Base-by-base conservation (phyloP, 805 yeast species). In the Wickerhamomyces strasburgensis region DNA sequence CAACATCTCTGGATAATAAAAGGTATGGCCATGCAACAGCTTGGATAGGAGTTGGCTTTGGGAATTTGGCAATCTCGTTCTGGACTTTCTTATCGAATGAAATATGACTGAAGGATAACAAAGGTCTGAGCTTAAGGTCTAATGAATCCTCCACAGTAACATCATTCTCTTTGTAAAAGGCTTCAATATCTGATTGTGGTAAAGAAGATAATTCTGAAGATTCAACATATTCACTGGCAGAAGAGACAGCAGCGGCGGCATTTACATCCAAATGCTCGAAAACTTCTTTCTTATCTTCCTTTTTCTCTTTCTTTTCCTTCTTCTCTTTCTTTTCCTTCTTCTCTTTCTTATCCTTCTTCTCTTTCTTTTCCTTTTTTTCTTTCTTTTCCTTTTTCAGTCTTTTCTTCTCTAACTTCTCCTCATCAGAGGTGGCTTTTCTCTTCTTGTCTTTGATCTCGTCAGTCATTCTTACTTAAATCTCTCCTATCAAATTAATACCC, bases 31-130 rank as follows among this genome's bases (percentile, higher is more conserved):
- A 93, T 7, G 97, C 75, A 31, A 78, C 86, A 23, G 96, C 75
- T 67, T 90, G 98, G 51, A 90, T 90, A 26, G 98, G 98, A 6
- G 98, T 89, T 37, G 98, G 99, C 51, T 78, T 80, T 13, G 86
- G 82, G 66, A 85, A 93, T 51, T 79, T 76, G 27, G 76, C 64
- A 32, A 90, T 69, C 32, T 74, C 78, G n/a, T 65, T 51, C 46
- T 72, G 73, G 42, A 89, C 74, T 35, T 73, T 68, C 2, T 73
- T 46, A 41, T 78, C 74, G 19, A 83, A 65, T 2, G 68, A 51
- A 17, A 90, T 68, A 25, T 80, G 76, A 24, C 68, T 65, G 52
- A 93, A 89, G 6, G 80, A 60, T 37, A 90, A 60, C 17, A 81
- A 62, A 8, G 98, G 98, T 44, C 79, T 72, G 35, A 83, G 57